Percentiles rank a stretch among this genome's conserved stretches.
Conservation (phyloP, 139 green algal genomes). For the Microglena sp. region DNA sequence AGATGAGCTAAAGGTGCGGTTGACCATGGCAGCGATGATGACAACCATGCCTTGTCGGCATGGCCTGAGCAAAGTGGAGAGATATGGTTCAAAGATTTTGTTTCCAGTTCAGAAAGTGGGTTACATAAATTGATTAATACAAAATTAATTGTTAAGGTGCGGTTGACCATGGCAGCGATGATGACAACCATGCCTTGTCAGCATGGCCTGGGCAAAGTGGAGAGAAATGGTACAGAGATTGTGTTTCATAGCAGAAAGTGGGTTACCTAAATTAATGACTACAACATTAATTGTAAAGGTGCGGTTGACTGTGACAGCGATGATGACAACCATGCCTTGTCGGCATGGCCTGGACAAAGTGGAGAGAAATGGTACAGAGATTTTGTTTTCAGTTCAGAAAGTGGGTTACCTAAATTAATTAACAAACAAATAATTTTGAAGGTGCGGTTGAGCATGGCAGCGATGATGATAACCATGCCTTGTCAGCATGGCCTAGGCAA, state of each 20-base stretch:
- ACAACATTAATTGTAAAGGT: too few species aligned
- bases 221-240: too few species aligned
- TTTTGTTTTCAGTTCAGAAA: too few species aligned
- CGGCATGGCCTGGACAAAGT: constrained; percentile 35
- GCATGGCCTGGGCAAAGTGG: constrained; percentile 39
- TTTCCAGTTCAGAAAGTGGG: too few species aligned
- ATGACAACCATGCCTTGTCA: constrained; percentile 53
- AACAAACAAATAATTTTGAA: too few species aligned
- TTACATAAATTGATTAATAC: too few species aligned
- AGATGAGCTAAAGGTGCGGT: constrained; percentile 60
- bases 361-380: too few species aligned
- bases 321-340: constrained; percentile 55
- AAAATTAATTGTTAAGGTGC: too few species aligned
- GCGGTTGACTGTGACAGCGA: constrained; percentile 72
- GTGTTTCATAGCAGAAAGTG: too few species aligned
- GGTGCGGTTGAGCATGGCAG: constrained; percentile 67
- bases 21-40: constrained; percentile 73
- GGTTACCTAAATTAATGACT: too few species aligned
- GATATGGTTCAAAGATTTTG: too few species aligned
- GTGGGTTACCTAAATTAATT: too few species aligned
- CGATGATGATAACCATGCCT: constrained; percentile 60
- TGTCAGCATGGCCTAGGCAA: constrained; percentile 36
- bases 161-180: constrained; percentile 68
- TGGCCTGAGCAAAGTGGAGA: constrained; percentile 32
- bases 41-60: constrained; percentile 50